Evolutionary conservation across 345 rosid genomes (phyloP).

Genomic region (Barbarea vulgaris): DNA sequence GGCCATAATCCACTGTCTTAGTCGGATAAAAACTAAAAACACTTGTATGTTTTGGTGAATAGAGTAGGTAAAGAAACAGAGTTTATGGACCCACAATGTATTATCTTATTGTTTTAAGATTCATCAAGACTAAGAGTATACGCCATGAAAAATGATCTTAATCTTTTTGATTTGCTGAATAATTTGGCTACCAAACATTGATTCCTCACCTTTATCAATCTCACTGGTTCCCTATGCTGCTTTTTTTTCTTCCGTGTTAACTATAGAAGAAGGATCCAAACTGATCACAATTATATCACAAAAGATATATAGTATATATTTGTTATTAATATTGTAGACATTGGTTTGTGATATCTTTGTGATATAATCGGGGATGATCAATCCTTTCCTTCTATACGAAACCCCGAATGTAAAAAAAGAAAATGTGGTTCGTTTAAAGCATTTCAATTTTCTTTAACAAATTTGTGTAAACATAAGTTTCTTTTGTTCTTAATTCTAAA

Average conservation of each 20-base stretch:
- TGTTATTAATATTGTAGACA: not conserved
- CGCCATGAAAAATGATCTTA: slow-evolving; percentile 10
- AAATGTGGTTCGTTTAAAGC: not conserved
- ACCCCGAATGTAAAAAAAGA: not conserved
- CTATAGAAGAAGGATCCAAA: not conserved
- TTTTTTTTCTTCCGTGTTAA: not conserved
- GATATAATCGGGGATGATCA: not conserved
- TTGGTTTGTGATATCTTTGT: not conserved
- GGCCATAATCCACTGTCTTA: not conserved
- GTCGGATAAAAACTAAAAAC: not conserved
- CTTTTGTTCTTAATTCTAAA: not conserved
- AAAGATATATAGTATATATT: not conserved
- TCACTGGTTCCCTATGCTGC: not conserved
- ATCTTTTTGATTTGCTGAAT: slow-evolving; percentile 21
- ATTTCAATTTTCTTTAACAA: not conserved
- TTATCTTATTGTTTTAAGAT: slow-evolving; percentile 5
- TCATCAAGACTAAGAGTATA: slow-evolving; percentile 2
- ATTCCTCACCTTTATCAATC: not conserved
- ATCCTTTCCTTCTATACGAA: not conserved
- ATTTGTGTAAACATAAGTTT: not conserved
- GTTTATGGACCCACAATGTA: slow-evolving; percentile 22
- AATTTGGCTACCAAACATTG: slow-evolving; percentile 37
- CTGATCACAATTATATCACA: not conserved
- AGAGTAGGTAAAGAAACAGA: slow-evolving; percentile 27
- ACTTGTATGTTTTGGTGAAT: not conserved